Conservation (phyloP, 495 filamentous ascomycete genomes). For the Darksidea phi region DNA sequence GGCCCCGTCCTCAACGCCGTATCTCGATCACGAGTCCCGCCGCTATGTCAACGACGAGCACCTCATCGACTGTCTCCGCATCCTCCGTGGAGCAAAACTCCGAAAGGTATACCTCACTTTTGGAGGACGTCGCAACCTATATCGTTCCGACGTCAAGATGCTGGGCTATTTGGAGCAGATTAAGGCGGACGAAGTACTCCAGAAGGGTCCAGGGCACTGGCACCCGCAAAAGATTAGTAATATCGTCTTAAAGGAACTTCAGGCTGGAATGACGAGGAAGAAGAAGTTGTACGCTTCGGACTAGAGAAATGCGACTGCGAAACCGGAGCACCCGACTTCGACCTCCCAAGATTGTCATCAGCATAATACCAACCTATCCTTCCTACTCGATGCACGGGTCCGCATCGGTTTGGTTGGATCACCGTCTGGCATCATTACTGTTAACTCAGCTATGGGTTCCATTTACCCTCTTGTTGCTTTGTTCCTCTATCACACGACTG, state of each 20-base stretch:
- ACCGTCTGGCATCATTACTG: too few species aligned
- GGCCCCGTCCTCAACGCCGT: constrained; percentile 32
- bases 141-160: constrained; percentile 32
- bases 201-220: constrained; percentile 5
- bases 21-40: constrained; percentile 33
- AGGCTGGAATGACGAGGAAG: constrained; percentile 35
- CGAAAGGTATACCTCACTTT: constrained; percentile 34
- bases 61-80: constrained; percentile 37
- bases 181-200: constrained; percentile 36
- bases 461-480: too few species aligned
- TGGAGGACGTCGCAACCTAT: constrained; percentile 31
- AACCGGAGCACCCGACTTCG: too few species aligned
- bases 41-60: constrained; percentile 42
- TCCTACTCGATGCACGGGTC: too few species aligned
- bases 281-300: constrained; percentile 23
- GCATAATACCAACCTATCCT: too few species aligned
- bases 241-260: constrained; percentile 15
- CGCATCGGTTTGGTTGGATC: too few species aligned
- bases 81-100: constrained; percentile 33
- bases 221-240: constrained; percentile 28
- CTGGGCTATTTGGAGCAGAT: constrained; percentile 34
- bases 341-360: too few species aligned
- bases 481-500: too few species aligned
- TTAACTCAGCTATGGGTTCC: too few species aligned
- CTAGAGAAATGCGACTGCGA: background rate